Percentiles rank a stretch among this genome's conserved stretches.
These are phyloP conservation scores for Trametes cingulata DNA, from an alignment of 768 basidiomycete genomes.

Conservation along the genomic window DNA sequence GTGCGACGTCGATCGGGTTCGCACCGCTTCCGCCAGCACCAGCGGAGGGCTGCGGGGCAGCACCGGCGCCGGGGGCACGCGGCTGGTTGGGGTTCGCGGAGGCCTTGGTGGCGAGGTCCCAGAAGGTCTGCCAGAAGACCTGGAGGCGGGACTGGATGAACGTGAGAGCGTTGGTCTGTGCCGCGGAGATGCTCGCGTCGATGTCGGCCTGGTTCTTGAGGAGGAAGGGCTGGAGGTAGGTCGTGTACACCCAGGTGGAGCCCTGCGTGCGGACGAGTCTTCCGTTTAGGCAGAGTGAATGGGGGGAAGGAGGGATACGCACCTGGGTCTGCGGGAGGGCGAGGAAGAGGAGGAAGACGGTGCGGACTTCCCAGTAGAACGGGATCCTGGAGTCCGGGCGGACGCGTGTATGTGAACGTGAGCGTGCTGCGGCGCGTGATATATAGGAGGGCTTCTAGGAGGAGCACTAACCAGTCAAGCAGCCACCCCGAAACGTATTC, in stretches of 20 bases:
- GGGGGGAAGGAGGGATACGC: background rate
- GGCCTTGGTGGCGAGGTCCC: constrained; percentile 45
- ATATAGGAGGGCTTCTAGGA: background rate
- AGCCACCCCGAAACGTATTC: constrained; percentile 66
- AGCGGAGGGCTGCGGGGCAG: constrained; percentile 11
- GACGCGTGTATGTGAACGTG: constrained; percentile 5
- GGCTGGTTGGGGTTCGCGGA: constrained; percentile 16
- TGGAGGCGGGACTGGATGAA: constrained; percentile 56
- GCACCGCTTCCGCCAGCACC: constrained; percentile 24
- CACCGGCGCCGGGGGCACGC: constrained; percentile 10
- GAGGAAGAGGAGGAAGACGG: constrained; percentile 66
- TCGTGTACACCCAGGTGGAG: constrained; percentile 62
- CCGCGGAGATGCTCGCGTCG: constrained; percentile 56
- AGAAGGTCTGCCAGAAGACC: constrained; percentile 49
- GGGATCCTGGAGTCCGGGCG: constrained; percentile 52
- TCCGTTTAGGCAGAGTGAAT: background rate
- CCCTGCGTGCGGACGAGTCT: constrained; percentile 43
- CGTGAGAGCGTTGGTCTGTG: constrained; percentile 53
- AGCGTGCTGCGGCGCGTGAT: constrained; percentile 8
- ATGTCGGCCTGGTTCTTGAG: constrained; percentile 57
- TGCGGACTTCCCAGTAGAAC: constrained; percentile 75
- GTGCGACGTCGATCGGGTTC: constrained; percentile 27
- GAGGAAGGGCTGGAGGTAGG: constrained; percentile 63
- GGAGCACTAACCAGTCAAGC: constrained; percentile 56
- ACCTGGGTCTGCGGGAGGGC: constrained; percentile 72